phyloP scores from a whole-genome alignment of 305 asterid genomes.

The Rubia tinctorum region DNA sequence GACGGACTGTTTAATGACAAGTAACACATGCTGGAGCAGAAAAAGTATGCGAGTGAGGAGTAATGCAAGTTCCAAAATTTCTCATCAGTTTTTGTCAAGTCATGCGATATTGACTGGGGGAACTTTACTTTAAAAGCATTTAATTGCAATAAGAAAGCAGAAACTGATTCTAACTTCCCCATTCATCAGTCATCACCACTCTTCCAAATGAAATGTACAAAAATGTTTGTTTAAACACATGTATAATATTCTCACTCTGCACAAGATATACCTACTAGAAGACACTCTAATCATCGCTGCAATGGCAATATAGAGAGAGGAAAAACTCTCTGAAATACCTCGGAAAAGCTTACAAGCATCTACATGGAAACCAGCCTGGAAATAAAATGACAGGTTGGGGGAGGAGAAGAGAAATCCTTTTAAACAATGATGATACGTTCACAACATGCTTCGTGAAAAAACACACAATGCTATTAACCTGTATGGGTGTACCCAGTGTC shows the following conservation, averaged over 20 bases:
- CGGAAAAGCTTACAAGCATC: conserved; percentile 13
- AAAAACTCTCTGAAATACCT: neutral
- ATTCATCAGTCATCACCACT: neutral
- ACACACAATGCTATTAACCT: conserved; percentile 9
- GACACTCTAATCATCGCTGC: neutral
- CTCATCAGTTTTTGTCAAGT: no score
- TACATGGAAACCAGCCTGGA: neutral
- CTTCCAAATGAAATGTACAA: neutral
- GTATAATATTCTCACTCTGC: neutral
- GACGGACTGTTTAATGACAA: neutral
- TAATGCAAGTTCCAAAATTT: no score
- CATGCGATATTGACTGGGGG: no score
- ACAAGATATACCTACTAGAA: neutral
- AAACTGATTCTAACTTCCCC: neutral
- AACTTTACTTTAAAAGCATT: neutral
- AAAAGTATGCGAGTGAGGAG: no score
- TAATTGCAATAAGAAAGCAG: neutral
- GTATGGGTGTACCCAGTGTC: conserved; percentile 7
- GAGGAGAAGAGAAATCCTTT: neutral
- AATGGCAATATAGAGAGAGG: neutral
- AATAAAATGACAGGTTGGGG: neutral
- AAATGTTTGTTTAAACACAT: neutral
- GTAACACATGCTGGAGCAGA: neutral
- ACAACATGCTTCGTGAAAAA: conserved; percentile 2
- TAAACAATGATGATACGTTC: neutral